These are phyloP conservation scores for Cercospora sojina DNA, from an alignment of 2,329 filamentous ascomycete genomes.

Conservation along the genomic window DNA sequence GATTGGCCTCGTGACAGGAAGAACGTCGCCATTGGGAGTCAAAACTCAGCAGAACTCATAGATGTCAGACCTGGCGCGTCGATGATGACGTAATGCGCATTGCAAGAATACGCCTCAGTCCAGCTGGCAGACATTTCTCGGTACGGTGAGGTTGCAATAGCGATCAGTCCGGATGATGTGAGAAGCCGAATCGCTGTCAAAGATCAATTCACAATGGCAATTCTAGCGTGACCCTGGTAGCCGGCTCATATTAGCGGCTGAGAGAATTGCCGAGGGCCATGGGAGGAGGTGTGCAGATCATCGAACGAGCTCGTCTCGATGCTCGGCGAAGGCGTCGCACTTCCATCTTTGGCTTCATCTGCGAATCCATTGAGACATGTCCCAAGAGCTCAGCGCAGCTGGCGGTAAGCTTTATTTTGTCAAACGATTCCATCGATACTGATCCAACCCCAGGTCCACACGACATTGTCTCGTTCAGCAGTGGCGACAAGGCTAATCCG, in stretches of 20 bases:
- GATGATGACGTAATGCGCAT: no score
- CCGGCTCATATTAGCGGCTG: not conserved
- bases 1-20: no score
- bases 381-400: not conserved
- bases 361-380: not conserved
- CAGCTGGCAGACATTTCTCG: not conserved
- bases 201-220: not conserved
- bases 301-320: not conserved
- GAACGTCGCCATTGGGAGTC: no score
- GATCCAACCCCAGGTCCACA: not conserved
- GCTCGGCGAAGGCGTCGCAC: not conserved
- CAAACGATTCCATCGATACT: not conserved
- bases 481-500: constrained; percentile 35
- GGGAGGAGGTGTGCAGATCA: constrained; percentile 1
- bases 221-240: not conserved
- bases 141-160: not conserved
- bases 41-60: no score
- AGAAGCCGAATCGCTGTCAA: not conserved
- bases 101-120: no score
- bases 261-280: constrained; percentile 7
- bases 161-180: not conserved
- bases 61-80: no score
- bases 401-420: not conserved
- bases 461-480: constrained; percentile 41
- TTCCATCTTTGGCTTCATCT: not conserved